Base-by-base conservation (phyloP, 495 filamentous ascomycete genomes). In the Filosporella fistucella region DNA sequence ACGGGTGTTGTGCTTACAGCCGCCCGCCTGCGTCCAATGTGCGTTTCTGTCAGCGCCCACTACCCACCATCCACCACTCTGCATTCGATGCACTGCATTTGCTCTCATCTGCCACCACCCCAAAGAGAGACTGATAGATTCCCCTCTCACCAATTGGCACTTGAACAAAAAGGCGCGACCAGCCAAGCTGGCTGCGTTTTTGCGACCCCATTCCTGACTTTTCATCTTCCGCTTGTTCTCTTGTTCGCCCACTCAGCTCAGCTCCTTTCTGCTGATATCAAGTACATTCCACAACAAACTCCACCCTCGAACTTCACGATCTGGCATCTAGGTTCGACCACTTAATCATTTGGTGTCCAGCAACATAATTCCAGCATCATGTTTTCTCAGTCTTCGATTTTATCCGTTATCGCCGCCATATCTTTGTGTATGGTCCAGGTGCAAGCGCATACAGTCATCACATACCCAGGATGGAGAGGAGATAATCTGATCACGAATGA, bases 381-480 rank as follows among this genome's bases (percentile, higher is more conserved):
- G n/a, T n/a, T n/a, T n/a, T n/a, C n/a, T n/a, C n/a, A n/a, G n/a
- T 37, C 23, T 11, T 44, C 39, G 17, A 40, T 41, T 22, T 49
- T 49, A 41, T 29, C 38, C 13, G 30, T 39, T 13, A 23, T 51
- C 9, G 41, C 34, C 3, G 39, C 40, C 22, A 18, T 44, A 23
- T 25, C 18, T n/a, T 18, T 24, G 9, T 21, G n/a, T n/a, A n/a
- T 39, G 47, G 63, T 75, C 35, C 58, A 85, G 56, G 80, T 75
- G 24, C 70, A 81, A 16, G 86, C 93, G 35, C 93, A 99, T 64
- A 93, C 80, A 12, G 72, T 96, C 61, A 86, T 97, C 67, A 84
- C 84, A 51, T 99, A 97, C 60, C 94, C 94, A 1, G 88, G 87
- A 56, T 95, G 88, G 82, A 76, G 93, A 80, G 93, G 90, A 55